Conservation (phyloP, 148 eudicot species). For the Rhododendron mucronatum region DNA sequence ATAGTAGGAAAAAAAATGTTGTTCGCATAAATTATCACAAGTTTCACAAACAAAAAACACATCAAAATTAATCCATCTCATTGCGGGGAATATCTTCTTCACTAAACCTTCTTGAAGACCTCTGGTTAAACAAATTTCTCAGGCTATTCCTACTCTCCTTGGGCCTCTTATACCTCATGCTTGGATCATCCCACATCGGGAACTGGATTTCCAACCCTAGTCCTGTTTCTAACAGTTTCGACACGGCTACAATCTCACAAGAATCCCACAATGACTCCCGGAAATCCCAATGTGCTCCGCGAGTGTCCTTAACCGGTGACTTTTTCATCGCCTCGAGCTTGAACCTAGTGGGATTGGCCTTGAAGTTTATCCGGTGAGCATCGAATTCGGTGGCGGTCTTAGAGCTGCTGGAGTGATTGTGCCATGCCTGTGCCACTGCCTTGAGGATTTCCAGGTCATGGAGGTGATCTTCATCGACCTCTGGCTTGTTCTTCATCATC, state of each 20-base stretch:
- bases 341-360: slow-evolving; percentile 52
- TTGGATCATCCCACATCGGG: slow-evolving; percentile 18
- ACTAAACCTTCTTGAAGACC: slow-evolving; percentile 60
- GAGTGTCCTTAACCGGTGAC: neutral
- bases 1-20: neutral
- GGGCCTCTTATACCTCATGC: slow-evolving; percentile 16
- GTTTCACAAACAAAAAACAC: neutral
- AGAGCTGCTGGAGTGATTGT: slow-evolving; percentile 36
- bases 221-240: slow-evolving; percentile 59
- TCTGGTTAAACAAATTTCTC: slow-evolving; percentile 50
- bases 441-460: slow-evolving; percentile 55
- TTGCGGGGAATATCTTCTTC: slow-evolving; percentile 23
- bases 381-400: slow-evolving; percentile 46
- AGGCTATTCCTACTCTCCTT: slow-evolving; percentile 70
- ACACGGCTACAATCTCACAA: slow-evolving; percentile 67
- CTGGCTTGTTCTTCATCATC: slow-evolving; percentile 22
- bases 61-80: slow-evolving; percentile 2
- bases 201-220: slow-evolving; percentile 38
- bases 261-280: slow-evolving; percentile 73
- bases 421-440: slow-evolving; percentile 94
- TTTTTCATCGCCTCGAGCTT: slow-evolving; percentile 51
- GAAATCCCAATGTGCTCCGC: slow-evolving; percentile 49
- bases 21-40: neutral
- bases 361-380: slow-evolving; percentile 40
- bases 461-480: slow-evolving; percentile 5